Percentiles rank a stretch among this genome's conserved stretches.
These are phyloP conservation scores for Striga hermonthica DNA, from an alignment of 305 asterid genomes.

Conservation along the genomic window DNA sequence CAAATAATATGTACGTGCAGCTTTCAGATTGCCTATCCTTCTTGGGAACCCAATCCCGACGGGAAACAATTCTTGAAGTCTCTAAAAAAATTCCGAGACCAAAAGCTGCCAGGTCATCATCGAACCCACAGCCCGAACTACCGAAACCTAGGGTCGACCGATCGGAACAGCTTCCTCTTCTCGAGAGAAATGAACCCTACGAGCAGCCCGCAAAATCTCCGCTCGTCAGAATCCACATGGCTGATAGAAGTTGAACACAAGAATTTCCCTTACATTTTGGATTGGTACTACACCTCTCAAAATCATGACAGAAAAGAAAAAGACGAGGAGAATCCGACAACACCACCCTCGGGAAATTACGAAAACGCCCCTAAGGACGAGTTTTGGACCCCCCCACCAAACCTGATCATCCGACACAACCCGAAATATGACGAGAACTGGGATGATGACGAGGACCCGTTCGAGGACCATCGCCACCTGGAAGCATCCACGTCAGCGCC, in stretches of 20 bases:
- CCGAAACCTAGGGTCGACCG: constrained; percentile 38
- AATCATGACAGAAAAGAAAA: constrained; percentile 45
- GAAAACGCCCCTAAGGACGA: constrained; percentile 28
- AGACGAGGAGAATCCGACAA: constrained; percentile 27
- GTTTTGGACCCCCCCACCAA: constrained; percentile 45
- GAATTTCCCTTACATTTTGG: constrained; percentile 73
- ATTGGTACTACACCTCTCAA: constrained; percentile 74
- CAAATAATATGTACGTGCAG: constrained; percentile 40
- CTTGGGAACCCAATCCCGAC: constrained; percentile 73
- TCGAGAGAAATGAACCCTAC: constrained; percentile 41
- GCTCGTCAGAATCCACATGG: constrained; percentile 61
- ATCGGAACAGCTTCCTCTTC: constrained; percentile 41
- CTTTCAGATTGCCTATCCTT: constrained; percentile 72
- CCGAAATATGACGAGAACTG: constrained; percentile 42
- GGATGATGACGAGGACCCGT: constrained; percentile 39
- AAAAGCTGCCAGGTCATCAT: constrained; percentile 50
- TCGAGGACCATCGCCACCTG: constrained; percentile 49
- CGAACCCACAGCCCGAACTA: constrained; percentile 38
- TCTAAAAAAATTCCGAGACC: constrained; percentile 64
- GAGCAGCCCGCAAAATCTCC: constrained; percentile 30
- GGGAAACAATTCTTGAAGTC: constrained; percentile 73
- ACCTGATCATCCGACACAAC: constrained; percentile 28
- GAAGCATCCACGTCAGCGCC: constrained; percentile 80
- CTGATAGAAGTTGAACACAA: constrained; percentile 58
- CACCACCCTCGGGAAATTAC: constrained; percentile 27